Conservation (phyloP, 2,329 filamentous ascomycete genomes). For the Iodosphaeria phyllophila region DNA sequence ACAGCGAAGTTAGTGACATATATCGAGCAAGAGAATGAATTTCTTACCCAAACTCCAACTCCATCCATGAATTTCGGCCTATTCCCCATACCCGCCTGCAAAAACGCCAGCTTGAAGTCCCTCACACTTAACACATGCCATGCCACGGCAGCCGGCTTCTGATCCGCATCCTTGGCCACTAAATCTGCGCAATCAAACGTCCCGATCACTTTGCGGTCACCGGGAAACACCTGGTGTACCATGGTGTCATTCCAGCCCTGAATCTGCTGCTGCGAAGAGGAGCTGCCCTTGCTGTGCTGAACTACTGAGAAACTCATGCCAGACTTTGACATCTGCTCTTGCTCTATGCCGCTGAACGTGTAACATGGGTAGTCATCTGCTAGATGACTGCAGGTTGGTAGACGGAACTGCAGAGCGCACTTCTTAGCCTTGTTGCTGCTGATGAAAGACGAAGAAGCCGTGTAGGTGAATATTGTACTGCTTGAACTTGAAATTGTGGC, state of each 20-base stretch:
- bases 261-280: no score
- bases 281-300: constrained; percentile 5
- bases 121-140: constrained; percentile 12
- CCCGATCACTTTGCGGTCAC: constrained; percentile 9
- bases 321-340: constrained; percentile 10
- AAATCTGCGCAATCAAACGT: constrained; percentile 10
- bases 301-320: constrained; percentile 11
- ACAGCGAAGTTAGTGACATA: no score
- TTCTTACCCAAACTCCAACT: constrained; percentile 14
- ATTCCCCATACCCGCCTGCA: constrained; percentile 12
- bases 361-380: constrained; percentile 14
- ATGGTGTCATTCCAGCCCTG: constrained; percentile 12
- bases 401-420: constrained; percentile 15
- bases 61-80: constrained; percentile 10
- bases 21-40: no score
- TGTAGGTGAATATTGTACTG: constrained; percentile 10
- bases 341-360: constrained; percentile 12
- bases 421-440: constrained; percentile 1
- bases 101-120: constrained; percentile 11
- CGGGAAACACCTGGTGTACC: constrained; percentile 13
- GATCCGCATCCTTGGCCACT: constrained; percentile 2
- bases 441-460: constrained; percentile 8
- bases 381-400: constrained; percentile 12
- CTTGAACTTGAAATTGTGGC: constrained; percentile 7
- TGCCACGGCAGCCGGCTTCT: constrained; percentile 8